Percentiles rank a stretch among this genome's conserved stretches.
These are phyloP conservation scores for Monoraphidium neglectum DNA, from an alignment of 139 green algal genomes.

Conservation along the genomic window DNA sequence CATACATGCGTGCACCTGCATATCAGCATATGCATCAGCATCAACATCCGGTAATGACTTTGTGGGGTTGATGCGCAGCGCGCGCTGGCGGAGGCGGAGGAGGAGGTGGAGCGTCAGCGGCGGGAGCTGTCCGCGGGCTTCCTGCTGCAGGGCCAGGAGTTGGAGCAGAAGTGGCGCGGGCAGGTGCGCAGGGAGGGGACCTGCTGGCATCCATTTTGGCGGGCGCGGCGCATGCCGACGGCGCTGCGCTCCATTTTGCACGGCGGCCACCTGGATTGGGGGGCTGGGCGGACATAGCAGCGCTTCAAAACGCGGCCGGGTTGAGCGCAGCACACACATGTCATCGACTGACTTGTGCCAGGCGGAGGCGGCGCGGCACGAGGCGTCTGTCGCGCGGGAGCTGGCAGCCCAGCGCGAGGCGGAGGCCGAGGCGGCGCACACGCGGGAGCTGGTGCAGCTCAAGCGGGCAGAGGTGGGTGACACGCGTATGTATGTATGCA, in stretches of 20 bases:
- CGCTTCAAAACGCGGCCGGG: too few relatives aligned
- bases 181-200: too few relatives aligned
- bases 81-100: conserved; percentile 38
- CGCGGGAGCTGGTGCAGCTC: conserved; percentile 31
- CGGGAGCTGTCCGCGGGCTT: conserved; percentile 48
- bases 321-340: too few relatives aligned
- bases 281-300: too few relatives aligned
- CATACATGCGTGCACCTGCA: too few relatives aligned
- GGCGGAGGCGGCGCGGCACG: conserved; percentile 30
- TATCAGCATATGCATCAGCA: too few relatives aligned
- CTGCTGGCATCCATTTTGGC: too few relatives aligned
- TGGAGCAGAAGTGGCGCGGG: conserved; percentile 38
- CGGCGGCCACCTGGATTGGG: too few relatives aligned
- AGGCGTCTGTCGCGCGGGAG: conserved; percentile 6
- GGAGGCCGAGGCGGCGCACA: conserved; percentile 43
- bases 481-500: neutral
- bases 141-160: conserved; percentile 39
- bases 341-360: conserved; percentile 11
- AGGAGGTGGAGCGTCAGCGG: conserved; percentile 49
- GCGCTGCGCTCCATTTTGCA: too few relatives aligned
- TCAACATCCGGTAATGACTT: too few relatives aligned
- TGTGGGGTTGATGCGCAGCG: conserved; percentile 50
- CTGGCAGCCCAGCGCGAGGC: conserved; percentile 42
- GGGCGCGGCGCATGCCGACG: too few relatives aligned
- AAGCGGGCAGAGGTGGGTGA: conserved; percentile 35